These are phyloP conservation scores for Trichomonascaceae sp. DNA, from an alignment of 1,139 yeast genomes.

Conservation along the genomic window DNA sequence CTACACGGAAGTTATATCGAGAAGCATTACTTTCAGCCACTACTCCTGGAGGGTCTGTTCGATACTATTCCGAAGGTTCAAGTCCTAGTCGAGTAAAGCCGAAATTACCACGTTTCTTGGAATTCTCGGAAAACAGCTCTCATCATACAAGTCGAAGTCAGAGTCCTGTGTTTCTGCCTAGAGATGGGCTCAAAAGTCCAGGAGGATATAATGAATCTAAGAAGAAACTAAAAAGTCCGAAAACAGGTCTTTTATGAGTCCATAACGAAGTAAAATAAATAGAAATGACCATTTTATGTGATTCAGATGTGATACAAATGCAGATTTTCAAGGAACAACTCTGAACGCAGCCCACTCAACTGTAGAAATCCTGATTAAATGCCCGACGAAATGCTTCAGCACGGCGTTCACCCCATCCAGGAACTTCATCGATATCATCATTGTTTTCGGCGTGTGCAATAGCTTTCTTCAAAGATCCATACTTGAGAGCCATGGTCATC, in stretches of 20 bases:
- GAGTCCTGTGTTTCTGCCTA: neutral
- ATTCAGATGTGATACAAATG: neutral
- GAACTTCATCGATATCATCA: slow-evolving; percentile 30
- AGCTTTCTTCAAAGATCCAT: slow-evolving; percentile 47
- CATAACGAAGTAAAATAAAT: neutral
- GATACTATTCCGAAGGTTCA: slow-evolving; percentile 17
- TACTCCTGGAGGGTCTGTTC: slow-evolving; percentile 9
- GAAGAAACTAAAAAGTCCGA: neutral
- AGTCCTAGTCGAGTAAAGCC: slow-evolving; percentile 10
- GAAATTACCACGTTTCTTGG: slow-evolving; percentile 7
- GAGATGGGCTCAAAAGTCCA: neutral
- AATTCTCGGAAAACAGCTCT: neutral
- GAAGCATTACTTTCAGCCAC: slow-evolving; percentile 15
- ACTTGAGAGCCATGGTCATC: slow-evolving; percentile 46
- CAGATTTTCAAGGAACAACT: too few species aligned
- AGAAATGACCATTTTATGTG: neutral
- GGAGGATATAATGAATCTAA: neutral
- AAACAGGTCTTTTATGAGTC: neutral
- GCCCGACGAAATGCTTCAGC: slow-evolving; percentile 41
- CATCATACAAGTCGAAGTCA: slow-evolving; percentile 1
- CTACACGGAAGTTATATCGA: slow-evolving; percentile 20
- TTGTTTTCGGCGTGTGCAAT: slow-evolving; percentile 36
- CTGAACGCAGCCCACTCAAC: slow-evolving; percentile 11
- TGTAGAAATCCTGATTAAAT: slow-evolving; percentile 48
- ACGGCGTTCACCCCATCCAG: slow-evolving; percentile 55